Evolutionary conservation across 805 yeast species (phyloP), one percentile per base, ranked within the genome.

Genomic region (Saturnispora gosingensis): DNA sequence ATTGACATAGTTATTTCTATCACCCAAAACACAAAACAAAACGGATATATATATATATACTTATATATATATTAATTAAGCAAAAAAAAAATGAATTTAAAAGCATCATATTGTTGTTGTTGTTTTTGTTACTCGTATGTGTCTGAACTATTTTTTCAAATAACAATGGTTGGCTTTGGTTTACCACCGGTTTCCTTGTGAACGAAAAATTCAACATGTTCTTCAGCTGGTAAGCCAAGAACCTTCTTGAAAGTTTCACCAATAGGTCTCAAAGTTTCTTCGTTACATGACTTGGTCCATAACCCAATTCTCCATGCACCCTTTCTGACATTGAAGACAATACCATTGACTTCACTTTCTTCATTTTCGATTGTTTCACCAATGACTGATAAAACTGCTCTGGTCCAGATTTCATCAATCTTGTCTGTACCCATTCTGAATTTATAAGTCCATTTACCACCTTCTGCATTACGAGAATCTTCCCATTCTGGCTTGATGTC

Each of bases 401-500:
- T 76, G 65, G 88, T 81, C 99, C 98, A 93, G 65, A 88, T 75
- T 60, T 89, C 95, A 68, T 90, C 91, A 67, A 88, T 82, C 55
- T 81, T 81, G 45, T 73, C 70, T 28, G 60, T 64, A 58, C 77
- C 84, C 56, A 79, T 76, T 67, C 75, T 83, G 71, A 85, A 82
- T 70, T 78, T 82, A 72, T 79, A 86, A 43, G 86, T 76, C 96
- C 97, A 93, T 73, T 87, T 88, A 65, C 99, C 99, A 66, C 99
- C 99, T 60, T 82, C 77, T 54, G 86, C 70, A 71, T 93, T 93
- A 58, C 81, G 79, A 50, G 73, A 76, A 70, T 93, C 98, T 76
- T 93, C 99, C 99, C 99, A 93, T 77, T 93, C 98, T 52, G 99
- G 99, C 70, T 88, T 85, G 63, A 93, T 82, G 53, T 89, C 96